phyloP scores from a whole-genome alignment of 208 protist genomes.

The Acanthamoeba polyphaga region DNA sequence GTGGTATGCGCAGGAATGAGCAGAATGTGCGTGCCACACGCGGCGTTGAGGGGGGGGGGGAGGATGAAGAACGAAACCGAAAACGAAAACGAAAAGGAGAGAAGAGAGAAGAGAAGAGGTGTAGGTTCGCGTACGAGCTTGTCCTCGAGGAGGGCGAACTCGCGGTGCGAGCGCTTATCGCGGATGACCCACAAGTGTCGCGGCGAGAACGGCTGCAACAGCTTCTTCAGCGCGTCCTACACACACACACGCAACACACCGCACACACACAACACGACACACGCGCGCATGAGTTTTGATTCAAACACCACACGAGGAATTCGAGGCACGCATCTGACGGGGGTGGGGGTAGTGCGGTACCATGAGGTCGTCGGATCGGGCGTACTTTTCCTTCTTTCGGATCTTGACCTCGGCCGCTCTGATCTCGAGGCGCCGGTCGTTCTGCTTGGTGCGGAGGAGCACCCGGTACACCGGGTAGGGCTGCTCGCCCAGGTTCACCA shows the following conservation, averaged over 20 bases:
- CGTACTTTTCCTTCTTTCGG: slow-evolving; percentile 48
- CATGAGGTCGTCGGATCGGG: slow-evolving; percentile 44
- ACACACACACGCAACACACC: too few species aligned
- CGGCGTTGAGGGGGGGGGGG: not conserved
- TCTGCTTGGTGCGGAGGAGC: slow-evolving; percentile 45
- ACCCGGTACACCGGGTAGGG: slow-evolving; percentile 57
- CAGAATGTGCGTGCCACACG: too few species aligned
- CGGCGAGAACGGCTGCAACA: slow-evolving; percentile 13
- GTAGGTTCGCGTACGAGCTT: slow-evolving; percentile 21
- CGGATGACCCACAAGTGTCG: slow-evolving; percentile 20
- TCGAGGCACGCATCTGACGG: too few species aligned
- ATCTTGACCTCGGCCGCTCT: not conserved
- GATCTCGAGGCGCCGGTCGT: slow-evolving; percentile 53
- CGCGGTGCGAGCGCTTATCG: not conserved
- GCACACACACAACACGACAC: too few species aligned
- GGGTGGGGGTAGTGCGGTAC: not conserved
- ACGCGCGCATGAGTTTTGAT: too few species aligned
- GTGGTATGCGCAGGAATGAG: not conserved
- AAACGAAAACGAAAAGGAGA: not conserved
- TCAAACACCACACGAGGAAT: too few species aligned
- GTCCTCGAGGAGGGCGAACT: slow-evolving; percentile 41
- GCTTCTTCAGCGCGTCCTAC: slow-evolving; percentile 2
- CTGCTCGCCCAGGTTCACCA: slow-evolving; percentile 40
- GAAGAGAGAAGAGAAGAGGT: not conserved
- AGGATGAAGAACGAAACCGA: not conserved